phyloP scores from a whole-genome alignment of 2,329 filamentous ascomycete genomes.

The Sporothrix globosa region DNA sequence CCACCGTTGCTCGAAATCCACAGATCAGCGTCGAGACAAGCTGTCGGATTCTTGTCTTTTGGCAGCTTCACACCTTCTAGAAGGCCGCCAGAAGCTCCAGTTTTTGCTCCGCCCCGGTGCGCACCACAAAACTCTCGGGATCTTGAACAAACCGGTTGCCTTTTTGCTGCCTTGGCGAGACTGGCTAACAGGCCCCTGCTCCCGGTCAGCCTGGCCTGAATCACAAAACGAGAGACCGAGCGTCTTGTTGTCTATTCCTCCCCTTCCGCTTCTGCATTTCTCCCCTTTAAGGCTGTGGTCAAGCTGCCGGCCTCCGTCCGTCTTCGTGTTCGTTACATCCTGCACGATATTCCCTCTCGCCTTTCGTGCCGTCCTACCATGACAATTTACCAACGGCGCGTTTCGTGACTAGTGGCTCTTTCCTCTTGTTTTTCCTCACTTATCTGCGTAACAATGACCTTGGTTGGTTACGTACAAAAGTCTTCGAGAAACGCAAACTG shows the following conservation, averaged over 20 bases:
- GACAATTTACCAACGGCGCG: conserved; percentile 1
- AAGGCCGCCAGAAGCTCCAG: conserved; percentile 23
- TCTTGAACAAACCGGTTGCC: background rate
- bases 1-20: too few relatives aligned
- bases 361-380: conserved; percentile 16
- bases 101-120: conserved; percentile 5
- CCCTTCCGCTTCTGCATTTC: background rate
- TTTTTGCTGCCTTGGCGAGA: conserved; percentile 12
- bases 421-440: background rate
- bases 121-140: background rate
- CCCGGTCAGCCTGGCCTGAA: conserved; percentile 25
- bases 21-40: background rate
- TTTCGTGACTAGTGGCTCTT: background rate
- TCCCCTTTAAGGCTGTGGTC: background rate
- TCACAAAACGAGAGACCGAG: conserved; percentile 16
- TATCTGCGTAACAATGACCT: background rate
- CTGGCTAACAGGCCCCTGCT: background rate
- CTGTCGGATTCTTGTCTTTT: background rate
- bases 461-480: background rate
- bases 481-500: background rate
- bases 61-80: conserved; percentile 12
- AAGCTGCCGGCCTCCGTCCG: background rate
- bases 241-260: background rate
- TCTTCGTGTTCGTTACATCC: conserved; percentile 6
- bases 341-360: background rate